Base-by-base conservation (phyloP, 306 rosid genomes). In the Dryas alaskensis region DNA sequence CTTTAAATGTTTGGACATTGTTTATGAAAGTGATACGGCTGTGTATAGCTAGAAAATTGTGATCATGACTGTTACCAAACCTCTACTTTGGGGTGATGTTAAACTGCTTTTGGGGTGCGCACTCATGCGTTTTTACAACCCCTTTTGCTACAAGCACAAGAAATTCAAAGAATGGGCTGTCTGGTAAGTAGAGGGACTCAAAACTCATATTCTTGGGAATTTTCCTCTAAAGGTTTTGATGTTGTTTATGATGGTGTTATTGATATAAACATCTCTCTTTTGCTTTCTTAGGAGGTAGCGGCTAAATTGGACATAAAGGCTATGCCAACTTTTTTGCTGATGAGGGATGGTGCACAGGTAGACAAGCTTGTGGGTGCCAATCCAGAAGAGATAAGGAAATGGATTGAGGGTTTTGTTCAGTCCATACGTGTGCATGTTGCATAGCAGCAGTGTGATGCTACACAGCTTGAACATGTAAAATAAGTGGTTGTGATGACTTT, bases 301-400 rank as follows among this genome's bases (percentile, higher is more conserved):
- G 74, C 84, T 45, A 89, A 57, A 63, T 53, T 89, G 83, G 90
- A 83, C 54, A 52, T 93, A 79, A 91, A 84, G 83, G 98, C 97
- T 16, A 93, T 93, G 98, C 98, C 97, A 31, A 93, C 98, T 4
- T 94, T 94, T 80, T 8, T 85, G 86, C 40, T 94, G 73, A 61
- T 91, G 73, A 94, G 74, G 77, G 82, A 81, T 16, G 93, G 95
- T 67, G 74, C 51, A 78, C 72, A 68, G 14, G 59, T 72, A 40
- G 96, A 88, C 52, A 94, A 84, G 83, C 46, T 92, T 14, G 88
- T 94, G 72, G 99, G 97, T 87, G 99, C 99, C 47, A 89, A 94
- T 81, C 92, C 97, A 3, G 97, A 94, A 60, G 99, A 89, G 95
- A 74, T 92, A 63, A 89, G 83, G 96, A 94, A 88, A 84, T 86